A percentile compares a stretch with the other conserved stretches of the same genome.
Conservation (phyloP, 2,329 filamentous ascomycete genomes). For the Botryotinia narcissicola region DNA sequence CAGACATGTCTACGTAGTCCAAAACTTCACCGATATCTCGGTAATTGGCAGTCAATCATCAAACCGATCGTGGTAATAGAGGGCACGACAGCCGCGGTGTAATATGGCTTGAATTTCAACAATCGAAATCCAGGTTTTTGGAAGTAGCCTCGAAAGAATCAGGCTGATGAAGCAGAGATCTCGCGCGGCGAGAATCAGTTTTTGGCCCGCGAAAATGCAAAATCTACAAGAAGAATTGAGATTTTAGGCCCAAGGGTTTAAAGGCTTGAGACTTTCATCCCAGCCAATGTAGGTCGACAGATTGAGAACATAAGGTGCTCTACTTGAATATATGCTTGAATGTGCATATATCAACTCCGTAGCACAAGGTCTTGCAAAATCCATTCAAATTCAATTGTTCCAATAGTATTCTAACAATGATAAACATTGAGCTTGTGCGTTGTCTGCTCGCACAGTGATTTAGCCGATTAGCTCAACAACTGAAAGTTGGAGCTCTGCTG, state of each 20-base stretch:
- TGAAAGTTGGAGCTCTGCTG: neutral
- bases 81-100: conserved; percentile 12
- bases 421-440: neutral
- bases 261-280: neutral
- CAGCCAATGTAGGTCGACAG: neutral
- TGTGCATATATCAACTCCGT: neutral
- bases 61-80: neutral
- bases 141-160: neutral
- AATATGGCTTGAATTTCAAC: neutral
- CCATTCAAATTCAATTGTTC: neutral
- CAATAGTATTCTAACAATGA: neutral
- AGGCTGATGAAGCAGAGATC: neutral
- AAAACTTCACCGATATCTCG: neutral
- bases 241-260: too few species aligned
- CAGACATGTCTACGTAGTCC: neutral
- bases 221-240: neutral
- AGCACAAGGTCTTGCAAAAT: neutral
- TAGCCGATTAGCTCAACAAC: neutral
- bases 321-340: neutral
- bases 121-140: neutral
- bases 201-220: neutral
- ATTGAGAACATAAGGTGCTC: neutral
- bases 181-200: neutral
- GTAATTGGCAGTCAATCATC: neutral
- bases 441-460: neutral